Evolutionary conservation across 139 green algal species (phyloP), one percentile per base, ranked within the genome.

Genomic region (Diplosphaera chodatii): DNA sequence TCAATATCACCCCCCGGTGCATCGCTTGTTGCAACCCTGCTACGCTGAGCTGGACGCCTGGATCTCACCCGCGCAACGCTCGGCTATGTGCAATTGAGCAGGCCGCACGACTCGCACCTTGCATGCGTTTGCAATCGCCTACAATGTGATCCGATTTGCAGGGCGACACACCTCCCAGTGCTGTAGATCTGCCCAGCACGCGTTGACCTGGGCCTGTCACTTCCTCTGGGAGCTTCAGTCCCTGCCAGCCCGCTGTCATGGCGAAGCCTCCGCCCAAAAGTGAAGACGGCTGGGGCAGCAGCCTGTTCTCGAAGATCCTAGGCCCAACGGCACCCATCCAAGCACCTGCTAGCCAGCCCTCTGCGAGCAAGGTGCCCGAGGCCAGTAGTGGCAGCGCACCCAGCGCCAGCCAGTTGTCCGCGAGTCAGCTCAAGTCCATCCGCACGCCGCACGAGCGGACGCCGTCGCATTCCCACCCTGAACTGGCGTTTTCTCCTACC

Each of bases 401-500:
- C 48, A 25, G 13, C 4, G 18, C 3, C 10, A 25, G 13, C 16
- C 48, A 59, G 48, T 3, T 25, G 10, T 25, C 48, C 10, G 18
- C 16, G 13, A 25, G 48, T 4, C 13, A 3, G 16, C 48, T 59
- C 16, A 59, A 59, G 48, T 25, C 48, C 18, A 59, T 59, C 48
- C 48, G 48, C 16, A n/a, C n/a, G n/a, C 48, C 48, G 48, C 48
- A 59, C 25, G 48, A 59, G 48, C 6, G 37, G 37, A 48, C 37
- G 6, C 48, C 48, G 3, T 23, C 48, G 18, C 48, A 59, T 18
- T 59, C 48, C 10, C 48, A 59, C 18, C 48, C 48, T 66, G 71
- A 76, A 41, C 64, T 76, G 41, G 71, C 71, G 20, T 76, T 76
- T 30, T 65, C 32, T 30, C 71, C 71, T 13, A 70, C 64, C 33